phyloP scores from a whole-genome alignment of 2,329 filamentous ascomycete genomes.

The Cordyceps cateniannulata region DNA sequence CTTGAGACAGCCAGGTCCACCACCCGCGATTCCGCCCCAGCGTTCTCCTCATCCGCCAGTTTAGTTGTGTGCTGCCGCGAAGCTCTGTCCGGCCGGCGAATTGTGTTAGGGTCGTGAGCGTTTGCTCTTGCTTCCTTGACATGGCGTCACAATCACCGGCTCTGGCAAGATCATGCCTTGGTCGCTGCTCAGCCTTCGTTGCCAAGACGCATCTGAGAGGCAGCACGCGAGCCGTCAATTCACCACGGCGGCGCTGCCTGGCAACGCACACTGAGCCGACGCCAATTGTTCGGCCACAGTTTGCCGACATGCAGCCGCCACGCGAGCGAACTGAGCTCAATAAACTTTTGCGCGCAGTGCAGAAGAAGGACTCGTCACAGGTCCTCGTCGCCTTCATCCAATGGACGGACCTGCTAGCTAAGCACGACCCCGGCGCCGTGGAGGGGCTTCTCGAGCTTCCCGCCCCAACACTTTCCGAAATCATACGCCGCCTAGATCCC shows the following conservation, averaged over 20 bases:
- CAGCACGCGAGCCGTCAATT: constrained; percentile 17
- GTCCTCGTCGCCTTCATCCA: constrained; percentile 22
- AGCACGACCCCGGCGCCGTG: constrained; percentile 20
- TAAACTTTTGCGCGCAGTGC: constrained; percentile 26
- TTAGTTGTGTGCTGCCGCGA: not conserved
- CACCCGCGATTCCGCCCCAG: not conserved
- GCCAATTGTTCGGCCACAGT: constrained; percentile 1
- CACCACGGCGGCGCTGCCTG: constrained; percentile 19
- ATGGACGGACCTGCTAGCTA: constrained; percentile 22
- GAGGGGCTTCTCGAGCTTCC: constrained; percentile 37
- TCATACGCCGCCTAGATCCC: constrained; percentile 57
- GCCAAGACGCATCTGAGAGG: constrained; percentile 15
- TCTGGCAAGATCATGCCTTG: constrained; percentile 18
- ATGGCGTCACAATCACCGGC: constrained; percentile 26
- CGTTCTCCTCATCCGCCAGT: not conserved
- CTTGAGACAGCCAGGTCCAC: not conserved
- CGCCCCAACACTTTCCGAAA: constrained; percentile 52
- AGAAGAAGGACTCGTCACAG: constrained; percentile 20
- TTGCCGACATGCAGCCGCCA: constrained; percentile 14
- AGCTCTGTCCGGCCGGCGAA: not conserved
- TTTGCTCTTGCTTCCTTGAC: not conserved
- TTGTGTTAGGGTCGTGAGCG: not conserved
- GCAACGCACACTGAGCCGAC: constrained; percentile 16
- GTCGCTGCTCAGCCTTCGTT: not conserved
- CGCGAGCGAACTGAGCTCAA: constrained; percentile 18